A percentile compares a stretch with the other conserved stretches of the same genome.
Conservation (phyloP, 2,329 filamentous ascomycete species). For the Cladosporium sp. region DNA sequence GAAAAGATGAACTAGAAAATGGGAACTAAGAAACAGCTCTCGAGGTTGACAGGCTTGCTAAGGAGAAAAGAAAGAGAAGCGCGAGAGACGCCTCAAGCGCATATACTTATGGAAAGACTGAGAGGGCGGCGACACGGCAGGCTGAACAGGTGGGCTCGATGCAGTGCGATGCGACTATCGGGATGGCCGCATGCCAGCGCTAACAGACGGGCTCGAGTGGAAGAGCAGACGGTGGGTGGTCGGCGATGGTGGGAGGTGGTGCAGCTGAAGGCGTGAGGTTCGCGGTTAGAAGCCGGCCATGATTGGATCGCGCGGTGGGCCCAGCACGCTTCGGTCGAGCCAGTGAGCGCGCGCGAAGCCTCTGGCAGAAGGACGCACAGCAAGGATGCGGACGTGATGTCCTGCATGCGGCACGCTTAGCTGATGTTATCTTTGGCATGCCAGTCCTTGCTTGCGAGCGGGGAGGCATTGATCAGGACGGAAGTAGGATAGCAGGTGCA, state of each 20-base stretch:
- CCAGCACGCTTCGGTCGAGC: neutral
- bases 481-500: neutral
- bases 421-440: conserved; percentile 8
- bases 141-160: conserved; percentile 9
- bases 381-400: conserved; percentile 9
- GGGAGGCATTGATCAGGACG: neutral
- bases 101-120: conserved; percentile 5
- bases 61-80: conserved; percentile 32
- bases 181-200: conserved; percentile 14
- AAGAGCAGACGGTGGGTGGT: conserved; percentile 1
- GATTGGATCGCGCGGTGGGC: neutral
- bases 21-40: conserved; percentile 46
- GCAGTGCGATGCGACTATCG: conserved; percentile 15
- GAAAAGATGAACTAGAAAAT: conserved; percentile 28
- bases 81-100: neutral
- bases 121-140: neutral
- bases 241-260: conserved; percentile 4
- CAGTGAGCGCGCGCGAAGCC: conserved; percentile 2
- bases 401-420: conserved; percentile 8
- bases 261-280: conserved; percentile 11
- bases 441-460: neutral
- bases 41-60: conserved; percentile 47
- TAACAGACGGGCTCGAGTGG: conserved; percentile 9
- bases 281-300: conserved; percentile 1
- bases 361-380: neutral